Conservation (phyloP, 1,284 basidiomycete species). For the Mycosarcoma maydis region DNA sequence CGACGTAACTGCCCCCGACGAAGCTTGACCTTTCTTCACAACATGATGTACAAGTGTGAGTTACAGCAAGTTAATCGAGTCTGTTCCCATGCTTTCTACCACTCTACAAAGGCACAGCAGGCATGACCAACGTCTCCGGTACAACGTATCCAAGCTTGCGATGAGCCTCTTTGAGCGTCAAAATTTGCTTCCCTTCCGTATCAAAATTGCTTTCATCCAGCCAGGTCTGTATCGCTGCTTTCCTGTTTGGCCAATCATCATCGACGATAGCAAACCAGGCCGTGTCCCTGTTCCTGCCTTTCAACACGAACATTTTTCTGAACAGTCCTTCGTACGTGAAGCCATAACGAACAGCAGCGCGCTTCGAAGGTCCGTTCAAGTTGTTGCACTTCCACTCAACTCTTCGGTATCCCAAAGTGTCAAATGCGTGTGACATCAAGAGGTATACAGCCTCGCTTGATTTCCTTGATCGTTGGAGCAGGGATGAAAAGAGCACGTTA, state of each 20-base stretch:
- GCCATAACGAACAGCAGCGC: constrained; percentile 48
- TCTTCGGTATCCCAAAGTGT: constrained; percentile 37
- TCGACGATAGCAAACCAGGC: constrained; percentile 56
- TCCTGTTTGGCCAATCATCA: constrained; percentile 47
- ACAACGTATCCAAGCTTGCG: constrained; percentile 15
- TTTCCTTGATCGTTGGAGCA: constrained; percentile 39
- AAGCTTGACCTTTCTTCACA: constrained; percentile 2
- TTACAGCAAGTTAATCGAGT: no score
- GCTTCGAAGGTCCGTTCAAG: constrained; percentile 43
- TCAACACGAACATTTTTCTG: constrained; percentile 43
- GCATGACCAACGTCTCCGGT: constrained; percentile 13
- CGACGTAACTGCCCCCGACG: background rate
- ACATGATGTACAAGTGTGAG: no score
- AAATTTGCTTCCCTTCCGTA: constrained; percentile 6
- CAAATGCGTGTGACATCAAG: constrained; percentile 38
- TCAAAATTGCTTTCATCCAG: constrained; percentile 45
- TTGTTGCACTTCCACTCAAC: constrained; percentile 60
- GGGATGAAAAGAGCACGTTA: constrained; percentile 42
- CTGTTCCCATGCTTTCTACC: no score
- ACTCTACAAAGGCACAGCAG: constrained; percentile 15
- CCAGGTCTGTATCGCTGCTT: constrained; percentile 43
- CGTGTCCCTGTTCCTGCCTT: constrained; percentile 52
- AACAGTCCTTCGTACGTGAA: constrained; percentile 54
- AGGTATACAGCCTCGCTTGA: constrained; percentile 51
- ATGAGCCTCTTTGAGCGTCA: constrained; percentile 32